Conservation (phyloP, 2,329 filamentous ascomycete genomes). For the Mariannaea elegans region DNA sequence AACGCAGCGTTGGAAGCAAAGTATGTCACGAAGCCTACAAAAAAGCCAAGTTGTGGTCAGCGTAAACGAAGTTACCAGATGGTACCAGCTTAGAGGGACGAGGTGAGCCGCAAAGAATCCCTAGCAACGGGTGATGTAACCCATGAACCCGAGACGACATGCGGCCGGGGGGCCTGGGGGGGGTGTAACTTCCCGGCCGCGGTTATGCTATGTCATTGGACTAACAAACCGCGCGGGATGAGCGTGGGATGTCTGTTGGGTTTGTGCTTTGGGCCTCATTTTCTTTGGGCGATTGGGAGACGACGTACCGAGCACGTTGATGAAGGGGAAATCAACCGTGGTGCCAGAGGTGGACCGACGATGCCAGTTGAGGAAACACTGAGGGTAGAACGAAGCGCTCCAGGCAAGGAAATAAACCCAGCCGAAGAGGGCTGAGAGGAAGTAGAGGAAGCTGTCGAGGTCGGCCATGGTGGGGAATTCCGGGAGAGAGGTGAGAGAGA, state of each 20-base stretch:
- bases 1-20: slow-evolving; percentile 78
- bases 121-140: slow-evolving; percentile 23
- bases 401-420: slow-evolving; percentile 81
- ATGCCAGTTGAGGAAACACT: slow-evolving; percentile 80
- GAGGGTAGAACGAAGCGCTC: slow-evolving; percentile 93
- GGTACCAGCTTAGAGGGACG: slow-evolving; percentile 4
- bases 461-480: slow-evolving; percentile 24
- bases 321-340: slow-evolving; percentile 85
- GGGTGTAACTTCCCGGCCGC: slow-evolving; percentile 2
- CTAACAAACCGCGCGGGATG: slow-evolving; percentile 5
- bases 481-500: not conserved
- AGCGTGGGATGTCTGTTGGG: slow-evolving; percentile 10
- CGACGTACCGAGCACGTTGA: slow-evolving; percentile 69
- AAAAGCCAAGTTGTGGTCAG: slow-evolving; percentile 26
- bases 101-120: slow-evolving; percentile 6
- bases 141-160: slow-evolving; percentile 1
- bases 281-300: not conserved
- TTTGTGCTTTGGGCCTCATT: slow-evolving; percentile 4
- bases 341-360: slow-evolving; percentile 83
- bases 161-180: slow-evolving; percentile 10
- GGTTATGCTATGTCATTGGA: slow-evolving; percentile 26
- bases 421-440: slow-evolving; percentile 69
- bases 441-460: slow-evolving; percentile 52
- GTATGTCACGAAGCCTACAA: slow-evolving; percentile 76
- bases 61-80: slow-evolving; percentile 1